Evolutionary conservation across 208 protist genomes (phyloP).

Genomic region (Leishmania tarentolae): DNA sequence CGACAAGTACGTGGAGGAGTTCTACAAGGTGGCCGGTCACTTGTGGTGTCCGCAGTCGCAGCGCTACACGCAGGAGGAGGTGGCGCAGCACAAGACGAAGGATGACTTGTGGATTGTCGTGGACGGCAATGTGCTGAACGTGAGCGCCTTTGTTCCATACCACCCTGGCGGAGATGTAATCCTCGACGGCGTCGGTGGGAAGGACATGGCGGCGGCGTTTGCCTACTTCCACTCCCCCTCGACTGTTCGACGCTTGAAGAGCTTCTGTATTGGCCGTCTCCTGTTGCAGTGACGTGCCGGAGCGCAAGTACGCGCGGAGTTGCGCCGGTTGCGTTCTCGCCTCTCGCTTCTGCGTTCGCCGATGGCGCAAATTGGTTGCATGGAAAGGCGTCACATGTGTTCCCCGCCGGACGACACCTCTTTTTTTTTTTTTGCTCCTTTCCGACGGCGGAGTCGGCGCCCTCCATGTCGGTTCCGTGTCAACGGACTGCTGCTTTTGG

Average conservation of each 20-base stretch:
- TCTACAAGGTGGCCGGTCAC: slow-evolving; percentile 38
- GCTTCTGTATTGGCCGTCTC: slow-evolving; percentile 68
- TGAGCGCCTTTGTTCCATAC: slow-evolving; percentile 56
- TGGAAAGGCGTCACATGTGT: neutral
- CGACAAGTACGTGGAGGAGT: slow-evolving; percentile 28
- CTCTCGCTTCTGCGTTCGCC: neutral
- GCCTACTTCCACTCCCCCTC: slow-evolving; percentile 54
- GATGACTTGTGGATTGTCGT: slow-evolving; percentile 79
- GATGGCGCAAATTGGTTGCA: neutral
- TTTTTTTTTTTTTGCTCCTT: neutral
- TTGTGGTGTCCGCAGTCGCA: slow-evolving; percentile 53
- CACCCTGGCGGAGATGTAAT: slow-evolving; percentile 74
- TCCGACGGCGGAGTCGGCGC: neutral
- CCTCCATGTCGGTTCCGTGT: neutral
- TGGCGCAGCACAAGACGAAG: slow-evolving; percentile 42
- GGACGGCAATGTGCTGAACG: slow-evolving; percentile 71
- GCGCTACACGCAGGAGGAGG: slow-evolving; percentile 51
- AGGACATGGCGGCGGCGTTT: slow-evolving; percentile 65
- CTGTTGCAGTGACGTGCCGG: neutral
- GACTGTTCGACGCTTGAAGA: slow-evolving; percentile 44
- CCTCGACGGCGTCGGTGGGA: slow-evolving; percentile 56
- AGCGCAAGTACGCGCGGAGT: neutral
- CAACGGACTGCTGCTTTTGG: neutral
- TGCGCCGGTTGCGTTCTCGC: neutral
- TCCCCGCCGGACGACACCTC: neutral